Evolutionary conservation across 108 stramenopile species (phyloP).

Genomic region (Pseudonitzschia multiseries): DNA sequence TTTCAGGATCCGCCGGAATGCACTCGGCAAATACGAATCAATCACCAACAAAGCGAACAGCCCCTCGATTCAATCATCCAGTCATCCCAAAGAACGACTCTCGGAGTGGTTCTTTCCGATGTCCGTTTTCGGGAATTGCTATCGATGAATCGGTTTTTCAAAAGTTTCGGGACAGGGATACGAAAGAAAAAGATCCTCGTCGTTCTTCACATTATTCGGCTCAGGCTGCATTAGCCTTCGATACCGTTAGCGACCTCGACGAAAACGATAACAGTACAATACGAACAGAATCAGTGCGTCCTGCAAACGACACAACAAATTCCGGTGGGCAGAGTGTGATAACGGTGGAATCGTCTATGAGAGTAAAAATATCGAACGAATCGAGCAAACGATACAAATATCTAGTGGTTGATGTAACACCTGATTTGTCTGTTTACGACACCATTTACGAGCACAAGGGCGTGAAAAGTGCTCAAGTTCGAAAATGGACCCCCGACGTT

Average conservation of each 20-base stretch:
- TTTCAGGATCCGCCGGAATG: background rate
- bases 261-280: slow-evolving; percentile 16
- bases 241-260: slow-evolving; percentile 4
- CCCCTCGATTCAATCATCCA: slow-evolving; percentile 2
- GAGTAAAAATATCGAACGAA: slow-evolving; percentile 28
- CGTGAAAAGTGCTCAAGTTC: slow-evolving; percentile 34
- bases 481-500: slow-evolving; percentile 31
- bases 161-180: background rate
- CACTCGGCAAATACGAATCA: background rate
- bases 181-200: background rate
- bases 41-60: slow-evolving; percentile 2
- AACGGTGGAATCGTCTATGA: background rate
- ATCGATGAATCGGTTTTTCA: slow-evolving; percentile 12
- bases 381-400: slow-evolving; percentile 24
- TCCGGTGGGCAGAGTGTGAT: background rate
- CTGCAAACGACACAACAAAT: background rate
- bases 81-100: background rate
- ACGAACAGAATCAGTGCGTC: background rate
- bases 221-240: background rate
- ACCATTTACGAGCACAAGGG: slow-evolving; percentile 22
- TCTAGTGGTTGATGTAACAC: slow-evolving; percentile 12
- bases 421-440: slow-evolving; percentile 23
- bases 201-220: background rate
- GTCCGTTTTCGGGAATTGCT: slow-evolving; percentile 30
- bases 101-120: slow-evolving; percentile 5